phyloP scores from a whole-genome alignment of 352 stramenopile genomes.

The Phytophthora podocarpi region DNA sequence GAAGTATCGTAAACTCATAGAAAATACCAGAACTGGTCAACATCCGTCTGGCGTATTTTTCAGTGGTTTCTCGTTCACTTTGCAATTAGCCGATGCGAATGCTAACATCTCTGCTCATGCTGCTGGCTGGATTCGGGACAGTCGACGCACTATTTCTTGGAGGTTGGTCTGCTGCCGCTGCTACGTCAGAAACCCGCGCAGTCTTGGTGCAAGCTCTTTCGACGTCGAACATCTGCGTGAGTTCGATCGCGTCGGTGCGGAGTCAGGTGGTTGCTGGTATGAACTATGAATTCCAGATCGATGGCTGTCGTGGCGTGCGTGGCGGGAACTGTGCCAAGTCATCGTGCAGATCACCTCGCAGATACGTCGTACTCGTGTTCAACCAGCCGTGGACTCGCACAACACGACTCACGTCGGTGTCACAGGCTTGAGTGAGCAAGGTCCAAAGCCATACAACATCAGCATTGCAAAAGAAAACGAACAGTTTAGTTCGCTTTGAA shows the following conservation, averaged over 20 bases:
- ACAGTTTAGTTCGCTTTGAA: no score
- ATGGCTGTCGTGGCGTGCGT: slow-evolving; percentile 13
- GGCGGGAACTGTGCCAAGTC: slow-evolving; percentile 12
- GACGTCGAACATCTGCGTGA: slow-evolving; percentile 15
- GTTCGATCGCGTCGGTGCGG: slow-evolving; percentile 11
- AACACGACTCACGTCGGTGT: slow-evolving; percentile 4
- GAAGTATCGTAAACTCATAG: slow-evolving; percentile 22
- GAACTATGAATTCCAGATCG: slow-evolving; percentile 27
- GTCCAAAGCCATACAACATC: neutral
- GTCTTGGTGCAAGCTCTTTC: slow-evolving; percentile 20
- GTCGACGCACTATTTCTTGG: slow-evolving; percentile 3
- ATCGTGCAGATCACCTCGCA: slow-evolving; percentile 8
- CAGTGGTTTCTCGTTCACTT: neutral
- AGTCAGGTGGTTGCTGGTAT: slow-evolving; percentile 28
- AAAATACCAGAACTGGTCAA: slow-evolving; percentile 5
- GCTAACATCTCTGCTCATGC: slow-evolving; percentile 1
- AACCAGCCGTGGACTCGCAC: slow-evolving; percentile 30
- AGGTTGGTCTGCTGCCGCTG: slow-evolving; percentile 14
- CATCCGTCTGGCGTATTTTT: slow-evolving; percentile 7
- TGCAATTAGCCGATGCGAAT: neutral
- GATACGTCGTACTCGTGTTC: slow-evolving; percentile 16
- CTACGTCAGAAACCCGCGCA: slow-evolving; percentile 15
- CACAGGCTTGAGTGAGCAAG: neutral
- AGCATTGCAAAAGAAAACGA: no score
- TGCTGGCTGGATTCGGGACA: neutral